Percentiles rank a stretch among this genome's conserved stretches.
Conservation (phyloP, 2,329 filamentous ascomycete species). For the Gyromitra esculenta region DNA sequence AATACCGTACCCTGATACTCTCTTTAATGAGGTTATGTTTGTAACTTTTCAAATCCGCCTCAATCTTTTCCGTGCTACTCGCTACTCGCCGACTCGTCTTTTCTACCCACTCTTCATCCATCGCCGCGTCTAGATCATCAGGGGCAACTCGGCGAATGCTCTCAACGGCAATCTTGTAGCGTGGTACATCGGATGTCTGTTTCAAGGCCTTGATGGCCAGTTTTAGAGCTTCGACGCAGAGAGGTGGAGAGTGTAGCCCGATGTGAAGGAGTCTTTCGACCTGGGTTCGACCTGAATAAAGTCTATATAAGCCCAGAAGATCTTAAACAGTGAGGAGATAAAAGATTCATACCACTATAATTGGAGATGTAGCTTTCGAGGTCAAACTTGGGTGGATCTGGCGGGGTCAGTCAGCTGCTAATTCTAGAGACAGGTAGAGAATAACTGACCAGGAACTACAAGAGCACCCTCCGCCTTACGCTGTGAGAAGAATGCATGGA, state of each 20-base stretch:
- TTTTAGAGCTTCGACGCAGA: constrained; percentile 82
- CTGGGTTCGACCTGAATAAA: constrained; percentile 74
- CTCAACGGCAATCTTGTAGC: constrained; percentile 76
- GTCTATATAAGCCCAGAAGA: background rate
- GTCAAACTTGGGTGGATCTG: constrained; percentile 86
- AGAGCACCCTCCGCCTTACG: constrained; percentile 33
- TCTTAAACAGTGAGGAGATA: too few relatives aligned
- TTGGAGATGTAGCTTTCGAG: constrained; percentile 90
- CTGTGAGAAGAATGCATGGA: constrained; percentile 44
- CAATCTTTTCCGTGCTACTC: constrained; percentile 77
- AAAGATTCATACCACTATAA: constrained; percentile 73
- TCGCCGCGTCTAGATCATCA: constrained; percentile 72
- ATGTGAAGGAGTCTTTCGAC: constrained; percentile 84
- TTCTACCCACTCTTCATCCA: constrained; percentile 80
- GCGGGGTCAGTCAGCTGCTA: constrained; percentile 46
- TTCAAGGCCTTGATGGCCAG: constrained; percentile 80
- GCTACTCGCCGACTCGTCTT: constrained; percentile 71
- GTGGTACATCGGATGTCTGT: constrained; percentile 74
- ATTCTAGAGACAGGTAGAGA: constrained; percentile 15
- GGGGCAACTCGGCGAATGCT: constrained; percentile 72
- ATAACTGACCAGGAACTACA: constrained; percentile 38
- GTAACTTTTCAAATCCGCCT: constrained; percentile 86
- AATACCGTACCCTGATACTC: constrained; percentile 78
- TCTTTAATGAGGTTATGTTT: constrained; percentile 98
- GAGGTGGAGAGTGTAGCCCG: constrained; percentile 77